Percentiles rank a stretch among this genome's conserved stretches.
Conservation (phyloP, 495 filamentous ascomycete genomes). For the Pseudomonodictys pantanalensis region DNA sequence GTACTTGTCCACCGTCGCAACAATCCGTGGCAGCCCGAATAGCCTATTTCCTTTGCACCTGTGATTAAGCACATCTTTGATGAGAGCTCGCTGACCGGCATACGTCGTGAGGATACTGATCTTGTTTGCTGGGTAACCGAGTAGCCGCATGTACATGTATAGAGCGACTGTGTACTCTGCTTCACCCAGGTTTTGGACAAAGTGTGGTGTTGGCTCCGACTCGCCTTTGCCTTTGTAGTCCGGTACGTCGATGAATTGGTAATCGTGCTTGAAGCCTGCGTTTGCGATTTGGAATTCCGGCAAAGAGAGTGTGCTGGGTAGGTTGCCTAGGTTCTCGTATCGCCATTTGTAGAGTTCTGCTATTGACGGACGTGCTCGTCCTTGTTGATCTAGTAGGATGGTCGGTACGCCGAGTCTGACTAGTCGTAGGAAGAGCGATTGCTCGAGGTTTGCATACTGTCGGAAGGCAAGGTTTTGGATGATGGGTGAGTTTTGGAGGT, state of each 20-base stretch:
- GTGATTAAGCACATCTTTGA: slow-evolving; percentile 83
- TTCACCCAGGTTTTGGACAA: slow-evolving; percentile 95
- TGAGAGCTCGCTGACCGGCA: slow-evolving; percentile 88
- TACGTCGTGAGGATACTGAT: slow-evolving; percentile 93
- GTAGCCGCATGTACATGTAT: slow-evolving; percentile 95
- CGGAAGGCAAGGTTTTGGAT: slow-evolving; percentile 95
- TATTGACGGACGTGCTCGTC: slow-evolving; percentile 80
- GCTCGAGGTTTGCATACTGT: slow-evolving; percentile 92
- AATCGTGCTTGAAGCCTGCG: slow-evolving; percentile 87
- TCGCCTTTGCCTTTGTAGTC: slow-evolving; percentile 93
- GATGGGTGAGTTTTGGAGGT: slow-evolving; percentile 93
- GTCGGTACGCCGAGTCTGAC: slow-evolving; percentile 86
- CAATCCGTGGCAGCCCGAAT: slow-evolving; percentile 86
- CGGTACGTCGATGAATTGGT: slow-evolving; percentile 94
- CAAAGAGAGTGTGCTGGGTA: slow-evolving; percentile 65
- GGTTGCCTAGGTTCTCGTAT: slow-evolving; percentile 74
- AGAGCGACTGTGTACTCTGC: slow-evolving; percentile 95
- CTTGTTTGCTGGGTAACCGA: slow-evolving; percentile 89
- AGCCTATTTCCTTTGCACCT: slow-evolving; percentile 77
- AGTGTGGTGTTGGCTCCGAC: slow-evolving; percentile 88
- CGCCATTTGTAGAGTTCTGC: slow-evolving; percentile 92
- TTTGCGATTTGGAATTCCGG: slow-evolving; percentile 80
- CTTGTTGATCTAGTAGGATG: slow-evolving; percentile 88
- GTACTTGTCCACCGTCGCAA: slow-evolving; percentile 96
- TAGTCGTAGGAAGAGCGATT: slow-evolving; percentile 88